Conservation (phyloP, 306 rosid genomes). For the Prunus kanzakura region DNA sequence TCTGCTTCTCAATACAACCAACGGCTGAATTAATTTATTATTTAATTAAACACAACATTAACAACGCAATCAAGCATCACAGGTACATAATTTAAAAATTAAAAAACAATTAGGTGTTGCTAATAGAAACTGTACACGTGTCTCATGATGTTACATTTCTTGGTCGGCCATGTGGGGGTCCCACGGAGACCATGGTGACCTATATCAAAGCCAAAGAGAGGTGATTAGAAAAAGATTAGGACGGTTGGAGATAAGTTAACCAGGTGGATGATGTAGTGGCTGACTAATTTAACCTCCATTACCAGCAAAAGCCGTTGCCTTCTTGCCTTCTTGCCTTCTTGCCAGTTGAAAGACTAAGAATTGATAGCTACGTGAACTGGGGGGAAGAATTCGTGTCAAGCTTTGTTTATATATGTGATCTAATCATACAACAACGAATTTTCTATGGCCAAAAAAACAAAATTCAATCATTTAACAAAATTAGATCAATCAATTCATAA, state of each 20-base stretch:
- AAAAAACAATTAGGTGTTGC: background rate
- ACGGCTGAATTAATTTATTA: background rate
- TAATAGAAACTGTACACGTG: constrained; percentile 15
- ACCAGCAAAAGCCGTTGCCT: background rate
- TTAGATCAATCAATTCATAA: too few species aligned
- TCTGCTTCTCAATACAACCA: background rate
- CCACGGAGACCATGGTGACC: background rate
- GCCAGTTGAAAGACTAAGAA: too few species aligned
- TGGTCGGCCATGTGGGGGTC: background rate
- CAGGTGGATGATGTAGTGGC: constrained; percentile 2
- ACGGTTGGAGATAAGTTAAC: constrained; percentile 32
- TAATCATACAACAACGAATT: too few species aligned
- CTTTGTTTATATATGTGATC: too few species aligned
- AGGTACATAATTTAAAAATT: background rate
- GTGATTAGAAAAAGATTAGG: constrained; percentile 28
- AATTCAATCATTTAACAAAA: too few species aligned
- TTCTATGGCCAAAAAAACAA: too few species aligned
- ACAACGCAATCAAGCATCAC: background rate
- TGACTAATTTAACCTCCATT: background rate
- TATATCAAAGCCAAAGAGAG: constrained; percentile 23
- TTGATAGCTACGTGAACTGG: background rate
- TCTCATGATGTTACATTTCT: constrained; percentile 1
- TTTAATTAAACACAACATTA: background rate
- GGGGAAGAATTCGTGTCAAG: too few species aligned
- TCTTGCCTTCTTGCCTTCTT: background rate